Evolutionary conservation across 495 filamentous ascomycete genomes (phyloP), one percentile per base, ranked within the genome.

Genomic region (Aspergillus homomorphus): DNA sequence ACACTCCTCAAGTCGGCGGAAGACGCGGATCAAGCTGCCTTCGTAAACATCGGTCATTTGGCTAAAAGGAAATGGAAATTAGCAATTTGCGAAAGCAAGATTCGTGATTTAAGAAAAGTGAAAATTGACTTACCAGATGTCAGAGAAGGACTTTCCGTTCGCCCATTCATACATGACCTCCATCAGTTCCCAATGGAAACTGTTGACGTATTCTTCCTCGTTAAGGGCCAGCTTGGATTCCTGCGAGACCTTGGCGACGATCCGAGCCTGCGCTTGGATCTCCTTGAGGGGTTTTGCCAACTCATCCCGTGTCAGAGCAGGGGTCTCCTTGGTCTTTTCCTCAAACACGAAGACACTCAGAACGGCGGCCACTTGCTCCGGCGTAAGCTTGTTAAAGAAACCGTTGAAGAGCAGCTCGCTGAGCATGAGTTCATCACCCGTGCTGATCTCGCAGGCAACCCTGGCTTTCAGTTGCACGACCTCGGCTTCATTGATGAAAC

Each of bases 21-120:
- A 98, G 50, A 97, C 85, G 30, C 94, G 90, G 66, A 98, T 98
- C 62, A 98, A 78, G 57, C 88, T 96, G 46, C 94, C 94, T 70
- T 98, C 94, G 72, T 96, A 98, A 41, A 93, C 89, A 69, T 96
- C 92, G 26, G 94, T 96, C 93, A 97, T 96, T 87, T 92, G 92
- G 73, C 92, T 96, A 53, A 43, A 56, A 69, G 49, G 70, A 73
- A 55, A 69, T 50, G 51, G 55, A 52, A 46, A 43, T 62, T 45
- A 60, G 54, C 23, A 56, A 58, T 18, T 42, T 26, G 28, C 20
- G 41, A 24, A 21, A 38, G 51, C 26, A 57, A 23, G 16, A 21
- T 46, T 46, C 18, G 44, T 45, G 46, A 16, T 30, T 9, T 22
- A 24, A 38, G 48, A 51, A 18, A 8, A 15, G 19, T 21, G 19